Evolutionary conservation across 2,329 filamentous ascomycete genomes (phyloP), one percentile per base, ranked within the genome.

Genomic region (Ophiocordyceps australis): DNA sequence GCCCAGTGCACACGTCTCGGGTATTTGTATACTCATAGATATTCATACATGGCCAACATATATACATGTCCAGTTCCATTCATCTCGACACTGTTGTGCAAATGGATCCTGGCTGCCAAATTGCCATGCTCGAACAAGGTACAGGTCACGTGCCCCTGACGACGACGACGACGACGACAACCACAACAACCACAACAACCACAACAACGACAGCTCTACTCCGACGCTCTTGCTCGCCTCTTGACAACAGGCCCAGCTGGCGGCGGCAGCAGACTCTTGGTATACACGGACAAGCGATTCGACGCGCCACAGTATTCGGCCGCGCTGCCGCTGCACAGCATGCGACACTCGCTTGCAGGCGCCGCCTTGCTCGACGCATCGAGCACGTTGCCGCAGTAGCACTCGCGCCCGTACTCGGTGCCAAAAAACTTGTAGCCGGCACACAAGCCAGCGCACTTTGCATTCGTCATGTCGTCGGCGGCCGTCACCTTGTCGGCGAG

Each of bases 241-340:
- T n/a, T n/a, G n/a, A n/a, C n/a, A n/a, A n/a, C n/a, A 6, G 24
- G 17, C 9, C 30, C 22, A 9, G 26, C 6, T n/a, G 28, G 13
- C 5, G 20, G 23, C 12, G 27, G 20, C 11, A 23, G 23, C 5
- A 26, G 20, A 5, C 38, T 37, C 39, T 41, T 43, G 27, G 37
- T 41, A 22, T 51, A 52, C 11, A 52, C 36, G 5, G 40, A 45
- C 34, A 60, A 30, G 30, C 54, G 39, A 30, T 48, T 47, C 3
- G 46, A 41, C 6, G 43, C 50, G 13, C 57, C 56, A 28, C 56
- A 60, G 28, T 42, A 50, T 39, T 57, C 40, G 2, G 27, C 23
- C 9, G 29, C 34, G 26, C 46, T 47, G 1, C 55, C 55, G 3
- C 40, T 41, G 35, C 55, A 60, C 12, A 43, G 32, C 50, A 59